Evolutionary conservation across 1,284 basidiomycete genomes (phyloP).

Genomic region (Trametes sp.): DNA sequence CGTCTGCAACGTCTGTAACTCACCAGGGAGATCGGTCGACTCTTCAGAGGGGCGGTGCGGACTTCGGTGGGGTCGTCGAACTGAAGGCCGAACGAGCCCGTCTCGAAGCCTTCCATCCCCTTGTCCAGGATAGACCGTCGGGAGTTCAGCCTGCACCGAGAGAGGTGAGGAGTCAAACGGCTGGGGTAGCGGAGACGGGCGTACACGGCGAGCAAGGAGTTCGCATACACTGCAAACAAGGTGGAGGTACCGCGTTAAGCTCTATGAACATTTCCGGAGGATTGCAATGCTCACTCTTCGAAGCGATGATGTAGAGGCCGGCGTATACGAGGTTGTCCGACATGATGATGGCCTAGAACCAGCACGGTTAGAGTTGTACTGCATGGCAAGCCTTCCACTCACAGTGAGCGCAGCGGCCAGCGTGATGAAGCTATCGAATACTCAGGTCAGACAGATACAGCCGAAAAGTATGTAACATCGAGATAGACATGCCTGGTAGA

Average conservation of each 20-base stretch:
- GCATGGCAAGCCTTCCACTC: background rate
- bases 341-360: slow-evolving; percentile 13
- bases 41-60: background rate
- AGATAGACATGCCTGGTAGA: background rate
- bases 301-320: slow-evolving; percentile 2
- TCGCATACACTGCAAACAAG: slow-evolving; percentile 21
- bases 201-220: slow-evolving; percentile 25
- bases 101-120: slow-evolving; percentile 25
- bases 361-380: background rate
- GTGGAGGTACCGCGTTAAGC: too few relatives aligned
- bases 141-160: slow-evolving; percentile 19
- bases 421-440: background rate
- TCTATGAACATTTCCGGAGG: too few relatives aligned
- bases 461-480: background rate
- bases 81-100: slow-evolving; percentile 22
- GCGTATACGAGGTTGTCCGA: slow-evolving; percentile 10
- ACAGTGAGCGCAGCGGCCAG: background rate
- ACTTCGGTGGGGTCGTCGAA: slow-evolving; percentile 7
- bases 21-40: background rate
- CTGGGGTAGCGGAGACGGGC: background rate
- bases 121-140: slow-evolving; percentile 18
- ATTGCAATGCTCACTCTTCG: slow-evolving; percentile 15
- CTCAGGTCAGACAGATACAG: background rate
- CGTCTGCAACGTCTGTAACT: background rate
- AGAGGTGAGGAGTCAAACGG: background rate